Base-by-base conservation (phyloP, 2,329 filamentous ascomycete species). In the Pseudogymnoascus sp. region DNA sequence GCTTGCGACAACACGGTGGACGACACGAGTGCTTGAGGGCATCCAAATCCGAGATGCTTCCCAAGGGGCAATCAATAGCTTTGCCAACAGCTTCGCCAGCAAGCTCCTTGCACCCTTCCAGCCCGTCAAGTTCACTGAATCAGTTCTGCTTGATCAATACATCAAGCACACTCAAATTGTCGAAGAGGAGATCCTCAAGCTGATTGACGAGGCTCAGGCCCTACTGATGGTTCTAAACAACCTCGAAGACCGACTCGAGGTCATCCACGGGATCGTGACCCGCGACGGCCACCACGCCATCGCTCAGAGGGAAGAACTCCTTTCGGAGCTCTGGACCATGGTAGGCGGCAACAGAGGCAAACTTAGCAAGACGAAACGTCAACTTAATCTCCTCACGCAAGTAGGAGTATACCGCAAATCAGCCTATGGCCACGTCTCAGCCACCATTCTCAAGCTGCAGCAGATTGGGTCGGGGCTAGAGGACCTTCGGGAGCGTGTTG, bases 1-100 rank as follows among this genome's bases (percentile, higher is more conserved):
- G 60, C 86, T 93, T 64, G 83, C 81, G 66, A 90, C 89, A 63
- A 92, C 91, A 70, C 83, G 84, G 62, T 92, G 87, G 87, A 93
- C 90, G 0, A 81, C 86, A 59, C 81, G 85, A 14, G 71, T 73
- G 33, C 68, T 74, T 7, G 72, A 73, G 63, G 68, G 70, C 1
- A 72, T 74, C 26, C 67, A 71, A 62, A 67, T 70, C 16, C 68
- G 67, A 40, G 68, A 70, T 44, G 65, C 64, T 0, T 66, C 67
- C 7, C 67, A 68, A 11, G 72, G 72, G 3, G 61, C 66, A 1
- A 65, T 86, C 64, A 70, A 67, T 16, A 67, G 70, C 2, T 79
- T 81, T 65, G 68, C 82, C 47, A 74, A 77, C 44, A 53, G 47
- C 47, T 16, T 53, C 4, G 47, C 47, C 8, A 76, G 79, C 59